Conservation (phyloP, 768 basidiomycete species). For the Kwoniella newhampshirensis region DNA sequence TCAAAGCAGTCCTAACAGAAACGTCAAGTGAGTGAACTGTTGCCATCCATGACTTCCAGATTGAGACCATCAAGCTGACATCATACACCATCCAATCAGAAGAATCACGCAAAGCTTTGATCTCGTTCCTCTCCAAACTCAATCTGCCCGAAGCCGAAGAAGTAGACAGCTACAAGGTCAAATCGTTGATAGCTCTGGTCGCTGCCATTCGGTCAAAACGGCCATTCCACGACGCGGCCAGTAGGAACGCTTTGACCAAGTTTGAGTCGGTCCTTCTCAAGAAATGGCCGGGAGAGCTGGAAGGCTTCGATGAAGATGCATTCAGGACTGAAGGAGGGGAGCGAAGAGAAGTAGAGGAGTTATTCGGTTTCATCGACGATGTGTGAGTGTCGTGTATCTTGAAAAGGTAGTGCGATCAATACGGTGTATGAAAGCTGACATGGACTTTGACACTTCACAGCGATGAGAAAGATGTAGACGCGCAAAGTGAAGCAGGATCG, state of each 20-base stretch:
- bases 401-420: not conserved
- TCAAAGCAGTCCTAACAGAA: conserved; percentile 59
- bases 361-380: conserved; percentile 40
- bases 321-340: conserved; percentile 26
- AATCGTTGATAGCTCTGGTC: conserved; percentile 11
- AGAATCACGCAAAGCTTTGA: conserved; percentile 65
- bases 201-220: conserved; percentile 54
- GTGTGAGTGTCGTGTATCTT: conserved; percentile 26
- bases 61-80: not conserved
- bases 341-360: conserved; percentile 19
- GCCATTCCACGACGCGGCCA: conserved; percentile 61
- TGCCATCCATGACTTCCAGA: not conserved
- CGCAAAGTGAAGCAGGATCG: conserved; percentile 15
- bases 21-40: conserved; percentile 58
- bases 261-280: conserved; percentile 69
- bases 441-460: too few relatives aligned
- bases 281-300: conserved; percentile 69
- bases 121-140: conserved; percentile 65
- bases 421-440: not conserved
- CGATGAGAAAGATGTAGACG: conserved; percentile 18
- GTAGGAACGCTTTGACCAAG: conserved; percentile 69
- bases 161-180: conserved; percentile 51
- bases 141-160: conserved; percentile 64
- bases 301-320: conserved; percentile 58
- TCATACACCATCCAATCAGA: conserved; percentile 53